phyloP scores from a whole-genome alignment of 2,329 filamentous ascomycete genomes.

The Hypoxylon sp. region DNA sequence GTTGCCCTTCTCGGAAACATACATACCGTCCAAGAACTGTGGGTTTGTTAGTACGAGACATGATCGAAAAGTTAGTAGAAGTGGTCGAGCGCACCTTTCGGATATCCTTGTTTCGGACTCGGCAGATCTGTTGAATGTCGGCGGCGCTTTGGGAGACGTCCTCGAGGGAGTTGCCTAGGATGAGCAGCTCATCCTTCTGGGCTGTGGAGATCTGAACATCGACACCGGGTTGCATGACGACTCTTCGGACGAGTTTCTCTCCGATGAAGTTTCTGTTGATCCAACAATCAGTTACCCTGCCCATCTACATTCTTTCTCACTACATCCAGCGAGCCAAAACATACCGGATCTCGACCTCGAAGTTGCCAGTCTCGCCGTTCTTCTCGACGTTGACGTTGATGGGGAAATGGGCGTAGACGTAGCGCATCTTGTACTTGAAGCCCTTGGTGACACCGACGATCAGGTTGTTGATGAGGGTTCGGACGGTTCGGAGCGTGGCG shows the following conservation, averaged over 20 bases:
- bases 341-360: slow-evolving; percentile 97
- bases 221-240: slow-evolving; percentile 91
- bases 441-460: slow-evolving; percentile 98
- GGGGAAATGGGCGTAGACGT: slow-evolving; percentile 99
- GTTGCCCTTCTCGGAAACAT: slow-evolving; percentile 99
- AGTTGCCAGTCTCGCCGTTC: slow-evolving; percentile 89
- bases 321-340: slow-evolving; percentile 53
- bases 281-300: slow-evolving; percentile 52
- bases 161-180: slow-evolving; percentile 96
- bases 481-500: slow-evolving; percentile 97
- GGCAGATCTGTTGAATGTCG: slow-evolving; percentile 99
- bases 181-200: slow-evolving; percentile 97
- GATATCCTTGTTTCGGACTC: slow-evolving; percentile 99
- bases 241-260: slow-evolving; percentile 98
- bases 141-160: slow-evolving; percentile 97
- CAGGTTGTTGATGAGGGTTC: slow-evolving; percentile 98
- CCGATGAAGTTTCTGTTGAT: slow-evolving; percentile 91
- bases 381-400: slow-evolving; percentile 99
- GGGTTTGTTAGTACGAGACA: slow-evolving; percentile 47
- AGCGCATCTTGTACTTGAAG: slow-evolving; percentile 99
- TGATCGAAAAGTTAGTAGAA: not conserved
- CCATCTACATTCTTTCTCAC: not conserved
- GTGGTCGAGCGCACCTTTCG: slow-evolving; percentile 80
- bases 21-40: slow-evolving; percentile 99
- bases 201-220: slow-evolving; percentile 89